These are phyloP conservation scores for Verticillium klebahnii DNA, from an alignment of 2,329 filamentous ascomycete genomes.

Conservation along the genomic window DNA sequence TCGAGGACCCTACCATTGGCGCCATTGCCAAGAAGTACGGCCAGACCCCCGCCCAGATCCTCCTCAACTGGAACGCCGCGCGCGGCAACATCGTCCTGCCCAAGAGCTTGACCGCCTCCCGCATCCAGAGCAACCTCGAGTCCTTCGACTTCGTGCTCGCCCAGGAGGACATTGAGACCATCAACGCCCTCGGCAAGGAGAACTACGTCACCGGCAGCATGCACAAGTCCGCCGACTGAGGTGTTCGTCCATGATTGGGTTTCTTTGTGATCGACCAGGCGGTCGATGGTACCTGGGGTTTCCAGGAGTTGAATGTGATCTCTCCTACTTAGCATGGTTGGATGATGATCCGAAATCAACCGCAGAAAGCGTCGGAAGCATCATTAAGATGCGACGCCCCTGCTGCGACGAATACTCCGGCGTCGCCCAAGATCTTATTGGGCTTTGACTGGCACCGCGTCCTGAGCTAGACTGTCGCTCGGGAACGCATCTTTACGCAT, in stretches of 20 bases:
- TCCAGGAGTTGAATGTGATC: background rate
- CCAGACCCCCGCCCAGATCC: conserved; percentile 52
- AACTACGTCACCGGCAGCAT: conserved; percentile 26
- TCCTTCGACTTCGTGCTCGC: conserved; percentile 58
- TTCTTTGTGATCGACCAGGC: background rate
- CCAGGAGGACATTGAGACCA: conserved; percentile 35
- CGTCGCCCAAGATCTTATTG: background rate
- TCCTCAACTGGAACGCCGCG: conserved; percentile 54
- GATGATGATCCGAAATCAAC: background rate
- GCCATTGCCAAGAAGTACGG: conserved; percentile 49
- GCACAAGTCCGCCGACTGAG: conserved; percentile 33
- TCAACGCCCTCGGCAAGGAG: conserved; percentile 27
- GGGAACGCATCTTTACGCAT: background rate
- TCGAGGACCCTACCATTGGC: conserved; percentile 50
- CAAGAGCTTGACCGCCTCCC: conserved; percentile 55
- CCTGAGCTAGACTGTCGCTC: background rate
- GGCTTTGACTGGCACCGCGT: background rate
- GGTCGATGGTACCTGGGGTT: background rate
- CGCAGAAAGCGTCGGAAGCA: background rate
- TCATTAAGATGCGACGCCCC: background rate
- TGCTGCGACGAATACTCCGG: background rate
- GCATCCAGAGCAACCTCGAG: conserved; percentile 60
- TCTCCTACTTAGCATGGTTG: background rate
- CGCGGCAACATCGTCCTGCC: conserved; percentile 58
- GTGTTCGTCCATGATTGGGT: background rate